Evolutionary conservation across 2,329 filamentous ascomycete genomes (phyloP).

Genomic region (Lasiodiplodia theobromae): DNA sequence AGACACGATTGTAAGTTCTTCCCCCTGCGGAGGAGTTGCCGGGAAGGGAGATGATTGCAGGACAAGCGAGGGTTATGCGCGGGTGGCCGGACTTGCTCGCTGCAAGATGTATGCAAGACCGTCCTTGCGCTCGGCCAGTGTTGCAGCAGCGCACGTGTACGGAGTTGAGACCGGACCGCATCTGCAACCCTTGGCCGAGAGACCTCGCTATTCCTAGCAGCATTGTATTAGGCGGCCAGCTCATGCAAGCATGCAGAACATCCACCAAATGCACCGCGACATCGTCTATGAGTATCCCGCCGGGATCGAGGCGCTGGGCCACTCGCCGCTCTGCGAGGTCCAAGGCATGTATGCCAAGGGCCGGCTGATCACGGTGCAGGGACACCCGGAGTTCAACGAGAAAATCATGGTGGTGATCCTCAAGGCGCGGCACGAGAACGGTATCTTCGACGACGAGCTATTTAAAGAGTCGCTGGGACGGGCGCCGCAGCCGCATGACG

Average conservation of each 20-base stretch:
- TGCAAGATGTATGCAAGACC: conserved; percentile 21
- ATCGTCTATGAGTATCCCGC: conserved; percentile 70
- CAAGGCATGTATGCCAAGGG: conserved; percentile 78
- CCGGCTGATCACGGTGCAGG: conserved; percentile 78
- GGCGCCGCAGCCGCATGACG: conserved; percentile 75
- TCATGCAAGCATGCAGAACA: conserved; percentile 55
- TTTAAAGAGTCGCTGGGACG: conserved; percentile 73
- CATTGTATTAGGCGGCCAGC: conserved; percentile 1
- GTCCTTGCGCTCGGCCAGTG: conserved; percentile 9
- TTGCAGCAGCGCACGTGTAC: conserved; percentile 35
- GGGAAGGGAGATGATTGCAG: background rate
- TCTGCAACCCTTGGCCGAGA: background rate
- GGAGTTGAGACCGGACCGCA: background rate
- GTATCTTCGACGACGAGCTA: conserved; percentile 73
- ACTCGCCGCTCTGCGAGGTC: conserved; percentile 71
- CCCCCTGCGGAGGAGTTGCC: background rate
- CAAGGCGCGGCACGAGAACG: conserved; percentile 66
- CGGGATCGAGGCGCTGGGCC: conserved; percentile 68
- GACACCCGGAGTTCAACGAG: conserved; percentile 82
- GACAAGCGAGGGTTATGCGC: conserved; percentile 4
- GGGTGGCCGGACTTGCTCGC: background rate
- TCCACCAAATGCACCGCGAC: conserved; percentile 90
- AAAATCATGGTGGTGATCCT: conserved; percentile 75
- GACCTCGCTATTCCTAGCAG: background rate
- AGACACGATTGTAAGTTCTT: conserved; percentile 63